These are phyloP conservation scores for Gloeopeniophorella convolvens DNA, from an alignment of 768 basidiomycete genomes.

Conservation along the genomic window DNA sequence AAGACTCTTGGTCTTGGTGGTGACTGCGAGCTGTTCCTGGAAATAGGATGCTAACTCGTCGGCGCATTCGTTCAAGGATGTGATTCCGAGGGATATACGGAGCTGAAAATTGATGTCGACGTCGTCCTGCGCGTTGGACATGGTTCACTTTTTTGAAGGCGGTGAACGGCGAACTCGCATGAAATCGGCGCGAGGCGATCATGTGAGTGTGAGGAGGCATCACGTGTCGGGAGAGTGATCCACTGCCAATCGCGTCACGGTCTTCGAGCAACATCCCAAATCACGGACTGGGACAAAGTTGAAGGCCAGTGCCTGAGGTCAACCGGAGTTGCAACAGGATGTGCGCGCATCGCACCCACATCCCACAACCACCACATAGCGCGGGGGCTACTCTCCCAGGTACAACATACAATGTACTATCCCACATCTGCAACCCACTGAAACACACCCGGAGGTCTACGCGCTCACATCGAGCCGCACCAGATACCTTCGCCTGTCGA, in stretches of 20 bases:
- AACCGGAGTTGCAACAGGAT: neutral
- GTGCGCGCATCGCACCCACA: slow-evolving; percentile 11
- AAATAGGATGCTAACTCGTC: neutral
- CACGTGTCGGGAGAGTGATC: no score
- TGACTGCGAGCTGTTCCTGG: no score
- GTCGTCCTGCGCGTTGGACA: no score
- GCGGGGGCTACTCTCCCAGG: slow-evolving; percentile 16
- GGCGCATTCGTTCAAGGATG: neutral
- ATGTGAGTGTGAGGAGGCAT: no score
- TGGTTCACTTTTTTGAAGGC: no score
- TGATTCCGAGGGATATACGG: no score
- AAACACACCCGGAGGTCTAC: slow-evolving; percentile 46
- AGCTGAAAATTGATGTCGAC: no score
- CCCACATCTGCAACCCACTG: neutral
- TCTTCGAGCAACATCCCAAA: no score
- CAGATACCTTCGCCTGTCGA: slow-evolving; percentile 92
- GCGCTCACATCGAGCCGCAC: slow-evolving; percentile 75
- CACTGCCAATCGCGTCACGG: no score
- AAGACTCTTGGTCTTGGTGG: no score
- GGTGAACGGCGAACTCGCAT: no score
- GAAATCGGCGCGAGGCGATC: no score
- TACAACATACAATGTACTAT: neutral
- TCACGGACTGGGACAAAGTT: neutral
- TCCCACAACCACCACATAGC: slow-evolving; percentile 21
- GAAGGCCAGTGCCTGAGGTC: neutral